Base-by-base conservation (phyloP, 495 filamentous ascomycete species). In the Chaetomium fimeti region DNA sequence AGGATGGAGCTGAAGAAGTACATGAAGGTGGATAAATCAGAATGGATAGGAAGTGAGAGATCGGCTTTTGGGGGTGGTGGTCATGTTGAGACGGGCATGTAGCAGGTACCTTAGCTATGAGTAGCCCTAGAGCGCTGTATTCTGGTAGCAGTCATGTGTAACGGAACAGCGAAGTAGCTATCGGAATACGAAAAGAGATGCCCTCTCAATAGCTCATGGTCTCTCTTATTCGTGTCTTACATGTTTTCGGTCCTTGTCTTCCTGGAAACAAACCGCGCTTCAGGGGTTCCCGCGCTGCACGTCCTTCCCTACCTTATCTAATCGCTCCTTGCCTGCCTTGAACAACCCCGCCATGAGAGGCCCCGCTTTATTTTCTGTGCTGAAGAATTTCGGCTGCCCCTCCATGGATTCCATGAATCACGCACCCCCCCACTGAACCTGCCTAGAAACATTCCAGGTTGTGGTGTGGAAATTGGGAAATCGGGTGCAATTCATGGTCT, bases 301-400 rank as follows among this genome's bases (percentile, higher is more conserved):
- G n/a, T n/a, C n/a, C n/a, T n/a, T n/a, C n/a, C n/a, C n/a, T n/a
- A n/a, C n/a, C n/a, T 69, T 69, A 69, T 67, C 63, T 69, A 48
- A 69, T 74, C 72, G 42, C 57, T n/a, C 18, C 9, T 36, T 1
- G 32, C 6, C 32, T 36, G 32, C 5, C 1, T 11, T 9, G 12
- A 13, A 62, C 25, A 20, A 58, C 62, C 62, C 62, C 62, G 43
- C 62, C 32, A 59, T 58, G 0, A 18, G 20, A 29, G 72, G 71
- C 75, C 75, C 66, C 66, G 61, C 70, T 74, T 64, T 57, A 58
- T 66, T 66, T 71, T 48, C 11, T 1, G 47, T 27, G 60, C 60
- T 43, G 49, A 53, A 64, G 52, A 66, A 57, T 65, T 66, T 47
- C 57, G 36, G 51, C n/a, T 65, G 57, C 64, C 67, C 64, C 67